Evolutionary conservation across 148 eudicot species (phyloP), one percentile per base, ranked within the genome.

Genomic region (Arbutus unedo): DNA sequence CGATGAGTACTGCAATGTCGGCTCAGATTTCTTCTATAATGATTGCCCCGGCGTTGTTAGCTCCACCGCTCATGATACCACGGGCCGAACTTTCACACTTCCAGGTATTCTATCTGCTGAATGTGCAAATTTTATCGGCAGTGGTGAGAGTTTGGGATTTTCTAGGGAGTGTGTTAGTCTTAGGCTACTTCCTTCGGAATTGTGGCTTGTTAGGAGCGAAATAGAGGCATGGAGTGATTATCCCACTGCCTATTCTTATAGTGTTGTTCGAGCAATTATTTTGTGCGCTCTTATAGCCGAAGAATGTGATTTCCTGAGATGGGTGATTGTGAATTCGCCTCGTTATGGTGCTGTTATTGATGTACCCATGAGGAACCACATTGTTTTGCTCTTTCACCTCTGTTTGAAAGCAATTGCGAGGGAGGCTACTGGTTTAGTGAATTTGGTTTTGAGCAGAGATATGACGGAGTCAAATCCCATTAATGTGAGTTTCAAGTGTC

Each of bases 11-110:
- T 87, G 85, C 4, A 87, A 82, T 78, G 81, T 82, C 9, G 87
- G 81, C 8, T 79, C 87, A 19, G 87, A 87, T 83, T 93, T 92
- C 84, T 94, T 92, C 87, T 96, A 96, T 73, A 74, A 59, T 43
- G 88, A 91, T 45, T 94, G 97, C 77, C 98, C 98, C 6, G 94
- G 90, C 43, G 92, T 88, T 1, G 98, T 96, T 53, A 81, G 87
- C 47, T 86, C 82, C 45, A 4, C 80, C 43, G 66, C 54, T 71
- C 47, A 18, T 7, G 88, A 89, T 81, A 51, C 47, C 18, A 2
- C 77, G 47, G 66, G 68, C 50, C 82, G 88, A 79, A 86, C 89
- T 9, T 91, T 96, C 66, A 88, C 89, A 3, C 89, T 95, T 45
- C 98, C 98, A 14, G 83, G 86, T 25, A 81, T 86, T 85, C 84